phyloP scores from a whole-genome alignment of 768 basidiomycete genomes.

The Boletus sp. region DNA sequence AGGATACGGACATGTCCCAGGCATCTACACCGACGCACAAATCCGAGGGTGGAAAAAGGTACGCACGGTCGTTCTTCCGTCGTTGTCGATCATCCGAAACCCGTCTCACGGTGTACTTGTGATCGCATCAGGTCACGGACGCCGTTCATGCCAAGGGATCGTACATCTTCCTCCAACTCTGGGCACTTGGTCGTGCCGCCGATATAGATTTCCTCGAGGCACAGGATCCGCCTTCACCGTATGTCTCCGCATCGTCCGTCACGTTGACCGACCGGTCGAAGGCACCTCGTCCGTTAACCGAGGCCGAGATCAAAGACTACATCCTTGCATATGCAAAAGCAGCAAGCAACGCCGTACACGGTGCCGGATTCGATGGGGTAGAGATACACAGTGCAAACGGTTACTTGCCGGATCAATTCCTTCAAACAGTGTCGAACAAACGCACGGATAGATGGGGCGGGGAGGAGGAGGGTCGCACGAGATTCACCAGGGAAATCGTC shows the following conservation, averaged over 20 bases:
- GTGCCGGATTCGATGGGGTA: constrained; percentile 46
- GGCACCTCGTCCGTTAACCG: constrained; percentile 18
- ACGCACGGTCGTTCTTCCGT: background rate
- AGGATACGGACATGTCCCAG: constrained; percentile 51
- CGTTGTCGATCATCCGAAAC: too few relatives aligned
- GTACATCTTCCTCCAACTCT: constrained; percentile 46
- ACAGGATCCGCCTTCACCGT: constrained; percentile 31
- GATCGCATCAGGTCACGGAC: constrained; percentile 43
- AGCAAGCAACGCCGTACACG: constrained; percentile 32
- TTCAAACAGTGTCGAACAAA: constrained; percentile 52
- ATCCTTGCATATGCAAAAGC: constrained; percentile 30
- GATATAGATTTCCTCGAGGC: constrained; percentile 28
- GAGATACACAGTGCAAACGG: constrained; percentile 43
- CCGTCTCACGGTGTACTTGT: background rate
- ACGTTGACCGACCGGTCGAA: constrained; percentile 12
- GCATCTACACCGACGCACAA: constrained; percentile 64
- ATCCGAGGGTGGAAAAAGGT: constrained; percentile 48
- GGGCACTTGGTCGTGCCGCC: constrained; percentile 56
- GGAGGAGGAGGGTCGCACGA: constrained; percentile 53
- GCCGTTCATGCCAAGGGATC: constrained; percentile 54
- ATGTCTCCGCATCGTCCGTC: constrained; percentile 35
- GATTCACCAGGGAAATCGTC: constrained; percentile 55
- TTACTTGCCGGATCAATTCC: constrained; percentile 58
- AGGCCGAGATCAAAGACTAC: constrained; percentile 33
- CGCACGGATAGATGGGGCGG: constrained; percentile 70